phyloP scores from a whole-genome alignment of 2,329 filamentous ascomycete species.

The Lachnellula hyalina region DNA sequence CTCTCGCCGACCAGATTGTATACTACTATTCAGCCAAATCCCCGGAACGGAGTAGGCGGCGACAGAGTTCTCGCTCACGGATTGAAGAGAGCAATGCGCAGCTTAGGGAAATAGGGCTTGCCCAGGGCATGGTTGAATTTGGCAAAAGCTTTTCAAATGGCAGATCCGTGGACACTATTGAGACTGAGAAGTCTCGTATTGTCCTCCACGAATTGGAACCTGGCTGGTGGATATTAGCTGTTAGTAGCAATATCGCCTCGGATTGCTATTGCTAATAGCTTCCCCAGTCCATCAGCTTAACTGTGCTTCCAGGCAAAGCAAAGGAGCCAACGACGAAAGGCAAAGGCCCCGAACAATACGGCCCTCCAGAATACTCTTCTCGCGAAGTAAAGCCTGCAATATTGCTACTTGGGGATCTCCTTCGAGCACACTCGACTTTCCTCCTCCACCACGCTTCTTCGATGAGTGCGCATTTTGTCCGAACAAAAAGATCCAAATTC shows the following conservation, averaged over 20 bases:
- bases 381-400: constrained; percentile 81
- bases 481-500: constrained; percentile 62
- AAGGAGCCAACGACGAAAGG: constrained; percentile 30
- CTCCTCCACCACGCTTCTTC: constrained; percentile 80
- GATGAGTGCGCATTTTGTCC: constrained; percentile 63
- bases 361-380: constrained; percentile 70
- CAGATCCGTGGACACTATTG: constrained; percentile 73
- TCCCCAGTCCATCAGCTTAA: constrained; percentile 73
- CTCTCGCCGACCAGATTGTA: constrained; percentile 74
- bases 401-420: constrained; percentile 72
- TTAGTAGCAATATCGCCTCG: constrained; percentile 42
- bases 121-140: constrained; percentile 95
- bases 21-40: constrained; percentile 59
- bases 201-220: constrained; percentile 81
- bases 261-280: constrained; percentile 11
- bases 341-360: constrained; percentile 18
- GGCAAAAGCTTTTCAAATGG: constrained; percentile 80
- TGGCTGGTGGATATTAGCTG: constrained; percentile 93
- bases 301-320: constrained; percentile 60
- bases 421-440: constrained; percentile 78
- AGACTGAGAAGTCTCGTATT: constrained; percentile 84
- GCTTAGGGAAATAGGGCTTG: constrained; percentile 87
- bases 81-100: constrained; percentile 64
- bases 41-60: constrained; percentile 4
- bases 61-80: constrained; percentile 6